phyloP scores from a whole-genome alignment of 2,329 filamentous ascomycete genomes.

The Talaromyces funiculosus region DNA sequence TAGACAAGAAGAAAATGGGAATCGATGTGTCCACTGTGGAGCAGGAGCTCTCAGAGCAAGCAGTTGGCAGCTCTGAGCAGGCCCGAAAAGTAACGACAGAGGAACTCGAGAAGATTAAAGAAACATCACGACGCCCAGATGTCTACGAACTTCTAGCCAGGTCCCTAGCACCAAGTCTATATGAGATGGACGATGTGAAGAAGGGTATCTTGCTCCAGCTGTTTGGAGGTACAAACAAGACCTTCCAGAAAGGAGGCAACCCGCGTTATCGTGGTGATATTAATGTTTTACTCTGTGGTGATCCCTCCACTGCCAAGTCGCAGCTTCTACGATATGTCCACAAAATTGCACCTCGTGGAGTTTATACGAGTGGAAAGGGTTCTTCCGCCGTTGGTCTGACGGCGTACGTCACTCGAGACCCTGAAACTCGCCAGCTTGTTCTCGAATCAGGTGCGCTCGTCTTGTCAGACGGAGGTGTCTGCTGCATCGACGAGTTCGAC shows the following conservation, averaged over 20 bases:
- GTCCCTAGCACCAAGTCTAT: conserved; percentile 89
- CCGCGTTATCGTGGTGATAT: conserved; percentile 96
- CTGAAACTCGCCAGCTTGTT: conserved; percentile 66
- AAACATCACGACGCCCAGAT: conserved; percentile 71
- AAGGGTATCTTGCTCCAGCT: conserved; percentile 95
- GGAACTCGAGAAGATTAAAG: conserved; percentile 82
- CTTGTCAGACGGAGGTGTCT: conserved; percentile 67
- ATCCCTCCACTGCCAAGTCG: conserved; percentile 94
- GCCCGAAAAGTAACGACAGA: conserved; percentile 76
- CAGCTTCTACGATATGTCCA: conserved; percentile 92
- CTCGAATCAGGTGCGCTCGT: conserved; percentile 70
- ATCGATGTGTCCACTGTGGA: conserved; percentile 85
- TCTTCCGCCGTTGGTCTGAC: conserved; percentile 71
- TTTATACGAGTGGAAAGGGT: conserved; percentile 71
- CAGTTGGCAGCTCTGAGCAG: conserved; percentile 70
- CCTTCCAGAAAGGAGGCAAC: conserved; percentile 91
- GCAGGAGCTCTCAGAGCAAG: conserved; percentile 68
- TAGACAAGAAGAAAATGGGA: conserved; percentile 90
- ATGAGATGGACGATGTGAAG: conserved; percentile 98
- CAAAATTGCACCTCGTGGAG: conserved; percentile 87
- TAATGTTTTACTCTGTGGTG: conserved; percentile 92
- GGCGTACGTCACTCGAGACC: conserved; percentile 70
- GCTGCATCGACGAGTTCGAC: conserved; percentile 75
- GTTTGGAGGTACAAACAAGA: conserved; percentile 97
- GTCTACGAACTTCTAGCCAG: conserved; percentile 89